phyloP scores from a whole-genome alignment of 2,329 filamentous ascomycete species.

The Aspergillus felis region DNA sequence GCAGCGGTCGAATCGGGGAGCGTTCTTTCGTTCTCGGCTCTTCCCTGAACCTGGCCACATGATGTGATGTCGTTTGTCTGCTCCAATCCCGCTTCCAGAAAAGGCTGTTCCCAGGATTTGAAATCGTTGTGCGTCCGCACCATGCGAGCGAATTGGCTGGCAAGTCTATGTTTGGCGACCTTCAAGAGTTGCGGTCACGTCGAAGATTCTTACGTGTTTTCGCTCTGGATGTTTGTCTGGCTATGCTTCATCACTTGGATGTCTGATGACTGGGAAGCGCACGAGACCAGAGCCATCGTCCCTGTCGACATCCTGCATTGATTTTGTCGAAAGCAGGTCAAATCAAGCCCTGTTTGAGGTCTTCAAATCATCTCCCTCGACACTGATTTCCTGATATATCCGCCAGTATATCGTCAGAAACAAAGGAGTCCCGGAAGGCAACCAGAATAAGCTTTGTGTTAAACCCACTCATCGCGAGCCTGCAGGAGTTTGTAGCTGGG shows the following conservation, averaged over 20 bases:
- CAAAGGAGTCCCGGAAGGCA: not conserved
- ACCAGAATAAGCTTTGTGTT: not conserved
- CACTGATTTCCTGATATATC: not conserved
- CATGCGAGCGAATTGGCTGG: not conserved
- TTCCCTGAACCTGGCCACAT: not conserved
- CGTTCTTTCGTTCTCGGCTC: not conserved
- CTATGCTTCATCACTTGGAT: not conserved
- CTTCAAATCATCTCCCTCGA: not conserved
- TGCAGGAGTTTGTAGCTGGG: not conserved
- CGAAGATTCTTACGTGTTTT: not conserved
- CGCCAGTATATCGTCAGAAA: not conserved
- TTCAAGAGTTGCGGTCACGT: not conserved
- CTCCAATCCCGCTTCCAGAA: not conserved
- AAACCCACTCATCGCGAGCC: not conserved
- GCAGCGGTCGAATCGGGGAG: not conserved
- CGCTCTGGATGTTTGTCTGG: not conserved
- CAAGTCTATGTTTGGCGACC: not conserved
- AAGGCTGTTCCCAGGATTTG: not conserved
- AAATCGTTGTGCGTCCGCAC: not conserved
- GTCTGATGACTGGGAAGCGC: not conserved
- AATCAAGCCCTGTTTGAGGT: not conserved
- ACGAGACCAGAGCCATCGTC: not conserved
- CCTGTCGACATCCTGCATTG: not conserved
- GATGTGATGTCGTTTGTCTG: not conserved
- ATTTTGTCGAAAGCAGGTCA: not conserved